Conservation (phyloP, 78 protist genomes). For the Protostelium mycophagum region DNA sequence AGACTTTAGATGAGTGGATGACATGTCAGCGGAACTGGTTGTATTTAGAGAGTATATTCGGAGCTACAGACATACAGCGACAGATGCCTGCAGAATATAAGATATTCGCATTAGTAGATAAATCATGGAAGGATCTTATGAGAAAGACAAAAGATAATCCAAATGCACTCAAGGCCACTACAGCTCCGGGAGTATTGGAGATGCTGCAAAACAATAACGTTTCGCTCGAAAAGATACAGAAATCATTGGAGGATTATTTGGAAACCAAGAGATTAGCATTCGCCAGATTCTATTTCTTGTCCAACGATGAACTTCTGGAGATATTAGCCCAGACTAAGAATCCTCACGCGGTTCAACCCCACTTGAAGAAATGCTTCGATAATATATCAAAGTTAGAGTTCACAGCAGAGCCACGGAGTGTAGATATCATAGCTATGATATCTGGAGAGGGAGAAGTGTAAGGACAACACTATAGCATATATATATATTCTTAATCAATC, state of each 20-base stretch:
- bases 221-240: conserved; percentile 87
- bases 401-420: conserved; percentile 81
- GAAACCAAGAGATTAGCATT: conserved; percentile 92
- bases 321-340: conserved; percentile 91
- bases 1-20: conserved; percentile 82
- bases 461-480: conserved; percentile 63
- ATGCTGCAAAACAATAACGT: conserved; percentile 78
- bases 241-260: conserved; percentile 91
- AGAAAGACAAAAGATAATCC: conserved; percentile 62
- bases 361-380: conserved; percentile 95
- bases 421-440: conserved; percentile 69
- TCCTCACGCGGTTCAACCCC: conserved; percentile 78
- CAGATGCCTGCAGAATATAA: conserved; percentile 84
- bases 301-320: conserved; percentile 98
- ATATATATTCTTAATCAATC: conserved; percentile 15
- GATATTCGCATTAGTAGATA: conserved; percentile 71
- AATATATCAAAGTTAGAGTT: conserved; percentile 69
- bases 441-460: conserved; percentile 26
- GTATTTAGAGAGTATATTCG: conserved; percentile 93
- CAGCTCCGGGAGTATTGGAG: conserved; percentile 63
- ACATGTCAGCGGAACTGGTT: conserved; percentile 96
- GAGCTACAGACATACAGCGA: conserved; percentile 85
- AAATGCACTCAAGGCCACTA: conserved; percentile 82
- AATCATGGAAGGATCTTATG: conserved; percentile 55
- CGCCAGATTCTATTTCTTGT: conserved; percentile 98